Evolutionary conservation across 768 basidiomycete species (phyloP), one percentile per base, ranked within the genome.

Genomic region (Cyathus striatus): DNA sequence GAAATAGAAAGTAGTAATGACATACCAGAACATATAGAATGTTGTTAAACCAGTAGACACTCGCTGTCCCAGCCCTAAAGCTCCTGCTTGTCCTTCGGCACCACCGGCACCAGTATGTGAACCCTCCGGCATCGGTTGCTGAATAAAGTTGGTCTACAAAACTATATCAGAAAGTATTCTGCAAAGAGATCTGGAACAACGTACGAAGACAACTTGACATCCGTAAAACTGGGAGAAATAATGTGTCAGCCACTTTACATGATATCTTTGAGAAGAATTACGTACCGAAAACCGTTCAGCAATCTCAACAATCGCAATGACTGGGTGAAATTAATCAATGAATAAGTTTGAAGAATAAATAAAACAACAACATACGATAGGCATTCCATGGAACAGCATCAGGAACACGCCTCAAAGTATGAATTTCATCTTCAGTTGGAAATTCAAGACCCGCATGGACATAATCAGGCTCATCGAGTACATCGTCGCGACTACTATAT

Each of bases 201-300:
- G 44, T 46, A 73, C 76, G 56, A 78, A 72, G 55, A 79, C 66
- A 40, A 79, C 77, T 48, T 58, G 60, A 5, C 65, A 72, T 9
- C 72, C 70, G 39, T 74, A 74, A 51, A 65, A 72, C 66, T 70
- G n/a, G 27, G 27, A 38, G 20, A 35, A 43, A 6, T 2, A 7
- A n/a, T 17, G 10, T 34, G 10, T 13, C 7, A n/a, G n/a, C 9
- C 17, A 14, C 13, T 13, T 9, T 36, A 10, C 10, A 18, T 2
- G 35, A 18, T 14, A 20, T 9, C 14, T 16, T 17, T 22, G 26
- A 30, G 16, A 20, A 23, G 5, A 34, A 12, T 7, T 9, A 58
- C 72, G 37, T 48, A 79, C 76, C 32, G 85, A 86, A 61, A 88
- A 87, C 12, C 85, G 79, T 54, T 88, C 86, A 3, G 80, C 81